Evolutionary conservation across 2,329 filamentous ascomycete genomes (phyloP).

Genomic region (Cadophora sp.): DNA sequence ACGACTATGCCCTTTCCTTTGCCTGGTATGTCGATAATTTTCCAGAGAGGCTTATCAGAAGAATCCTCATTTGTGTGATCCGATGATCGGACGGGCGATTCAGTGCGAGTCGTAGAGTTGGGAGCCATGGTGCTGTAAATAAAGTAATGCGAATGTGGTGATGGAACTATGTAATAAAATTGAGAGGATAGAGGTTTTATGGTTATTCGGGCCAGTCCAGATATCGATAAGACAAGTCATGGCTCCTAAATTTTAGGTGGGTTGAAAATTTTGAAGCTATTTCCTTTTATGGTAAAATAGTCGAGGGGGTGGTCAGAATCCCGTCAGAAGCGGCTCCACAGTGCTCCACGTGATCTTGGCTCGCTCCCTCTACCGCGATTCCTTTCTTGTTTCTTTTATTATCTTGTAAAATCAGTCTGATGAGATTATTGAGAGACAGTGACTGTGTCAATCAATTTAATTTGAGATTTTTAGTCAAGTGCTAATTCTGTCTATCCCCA

Average conservation of each 20-base stretch:
- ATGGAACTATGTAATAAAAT: constrained; percentile 1
- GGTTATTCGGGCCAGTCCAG: neutral
- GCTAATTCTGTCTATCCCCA: too few species aligned
- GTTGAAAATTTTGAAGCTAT: constrained; percentile 28
- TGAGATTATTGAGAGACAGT: neutral
- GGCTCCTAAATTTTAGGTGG: constrained; percentile 14
- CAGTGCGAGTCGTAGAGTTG: constrained; percentile 25
- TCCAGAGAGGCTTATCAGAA: constrained; percentile 28
- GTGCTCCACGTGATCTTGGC: constrained; percentile 9
- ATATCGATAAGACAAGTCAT: constrained; percentile 18
- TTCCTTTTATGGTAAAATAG: constrained; percentile 38
- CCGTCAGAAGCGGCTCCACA: constrained; percentile 2
- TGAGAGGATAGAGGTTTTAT: constrained; percentile 10
- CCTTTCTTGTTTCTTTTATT: neutral
- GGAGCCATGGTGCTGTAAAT: constrained; percentile 29
- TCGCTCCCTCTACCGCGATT: neutral
- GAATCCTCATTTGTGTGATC: neutral
- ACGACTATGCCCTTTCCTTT: constrained; percentile 42
- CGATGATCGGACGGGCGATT: constrained; percentile 9
- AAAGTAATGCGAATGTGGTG: neutral
- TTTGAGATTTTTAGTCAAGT: neutral
- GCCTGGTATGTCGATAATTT: constrained; percentile 34
- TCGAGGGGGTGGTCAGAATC: constrained; percentile 32
- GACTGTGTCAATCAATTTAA: too few species aligned
- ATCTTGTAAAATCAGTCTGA: too few species aligned